Evolutionary conservation across 78 protist genomes (phyloP).

Genomic region (Protostelium mycophagum): DNA sequence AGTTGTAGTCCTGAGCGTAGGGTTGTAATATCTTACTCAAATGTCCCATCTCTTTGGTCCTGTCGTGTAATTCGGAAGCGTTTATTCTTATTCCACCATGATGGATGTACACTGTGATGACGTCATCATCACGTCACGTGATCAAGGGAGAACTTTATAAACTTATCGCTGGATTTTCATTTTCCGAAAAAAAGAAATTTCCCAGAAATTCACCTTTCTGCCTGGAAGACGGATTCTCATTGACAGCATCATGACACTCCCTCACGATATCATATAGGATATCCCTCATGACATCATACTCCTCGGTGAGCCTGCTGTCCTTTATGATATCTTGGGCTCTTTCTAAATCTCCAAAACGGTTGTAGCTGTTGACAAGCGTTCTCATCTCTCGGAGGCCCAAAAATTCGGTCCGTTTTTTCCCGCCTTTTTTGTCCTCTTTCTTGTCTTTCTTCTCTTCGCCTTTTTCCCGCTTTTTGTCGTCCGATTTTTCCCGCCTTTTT

Average conservation of each 20-base stretch:
- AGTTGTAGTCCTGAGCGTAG: not conserved
- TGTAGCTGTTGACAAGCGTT: not conserved
- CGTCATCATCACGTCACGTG: slow-evolving; percentile 18
- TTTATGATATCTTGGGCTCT: not conserved
- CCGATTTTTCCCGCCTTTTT: not conserved
- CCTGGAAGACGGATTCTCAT: not conserved
- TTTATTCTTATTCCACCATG: slow-evolving; percentile 45
- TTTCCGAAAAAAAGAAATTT: slow-evolving; percentile 4
- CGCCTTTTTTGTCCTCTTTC: not conserved
- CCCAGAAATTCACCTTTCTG: not conserved
- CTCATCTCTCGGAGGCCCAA: not conserved
- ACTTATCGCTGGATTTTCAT: slow-evolving; percentile 35
- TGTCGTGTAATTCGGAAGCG: slow-evolving; percentile 46
- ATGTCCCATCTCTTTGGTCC: slow-evolving; percentile 46
- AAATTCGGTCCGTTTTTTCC: not conserved
- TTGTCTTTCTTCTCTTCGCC: not conserved
- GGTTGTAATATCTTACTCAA: slow-evolving; percentile 10
- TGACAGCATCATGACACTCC: not conserved
- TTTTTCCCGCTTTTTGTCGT: not conserved
- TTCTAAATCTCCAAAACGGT: not conserved
- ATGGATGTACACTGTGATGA: slow-evolving; percentile 19
- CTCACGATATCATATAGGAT: slow-evolving; percentile 3
- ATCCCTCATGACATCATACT: slow-evolving; percentile 10
- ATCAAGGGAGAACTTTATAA: slow-evolving; percentile 10
- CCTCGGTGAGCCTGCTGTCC: not conserved